phyloP scores from a whole-genome alignment of 768 basidiomycete species.

The Kwoniella mangroviensis region DNA sequence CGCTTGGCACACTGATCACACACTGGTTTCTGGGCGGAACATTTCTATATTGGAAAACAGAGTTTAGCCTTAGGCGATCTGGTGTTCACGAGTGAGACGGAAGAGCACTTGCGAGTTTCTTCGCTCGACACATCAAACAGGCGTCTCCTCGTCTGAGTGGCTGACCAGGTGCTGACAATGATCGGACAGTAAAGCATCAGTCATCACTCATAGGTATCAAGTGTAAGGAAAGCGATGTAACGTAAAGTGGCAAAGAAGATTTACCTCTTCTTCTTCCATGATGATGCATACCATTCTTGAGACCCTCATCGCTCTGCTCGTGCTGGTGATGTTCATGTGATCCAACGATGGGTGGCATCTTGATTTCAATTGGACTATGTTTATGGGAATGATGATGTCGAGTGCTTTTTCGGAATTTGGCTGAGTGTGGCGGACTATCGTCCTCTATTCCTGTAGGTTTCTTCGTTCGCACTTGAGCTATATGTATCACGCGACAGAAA shows the following conservation, averaged over 20 bases:
- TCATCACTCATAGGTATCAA: not conserved
- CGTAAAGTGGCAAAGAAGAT: not conserved
- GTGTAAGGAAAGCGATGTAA: not conserved
- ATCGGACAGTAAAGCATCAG: not conserved
- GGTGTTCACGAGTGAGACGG: not conserved
- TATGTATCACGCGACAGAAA: not conserved
- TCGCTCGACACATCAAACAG: slow-evolving; percentile 49
- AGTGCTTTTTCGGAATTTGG: not conserved
- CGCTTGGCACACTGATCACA: slow-evolving; percentile 49
- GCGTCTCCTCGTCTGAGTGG: slow-evolving; percentile 45
- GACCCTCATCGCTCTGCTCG: not conserved
- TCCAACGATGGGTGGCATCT: slow-evolving; percentile 2
- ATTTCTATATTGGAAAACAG: slow-evolving; percentile 29
- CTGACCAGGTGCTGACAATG: slow-evolving; percentile 20
- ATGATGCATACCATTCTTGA: not conserved
- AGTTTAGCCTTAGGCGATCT: not conserved
- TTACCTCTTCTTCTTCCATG: slow-evolving; percentile 5
- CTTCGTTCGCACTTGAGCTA: slow-evolving; percentile 3
- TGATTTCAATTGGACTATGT: not conserved
- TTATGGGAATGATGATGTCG: not conserved
- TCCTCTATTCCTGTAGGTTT: not conserved
- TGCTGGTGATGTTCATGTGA: not conserved
- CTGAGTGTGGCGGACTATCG: not conserved
- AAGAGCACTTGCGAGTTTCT: slow-evolving; percentile 39
- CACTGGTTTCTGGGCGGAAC: slow-evolving; percentile 39